Evolutionary conservation across 179 eudicot genomes (phyloP), one percentile per base, ranked within the genome.

Genomic region (Carnegiea gigantea): DNA sequence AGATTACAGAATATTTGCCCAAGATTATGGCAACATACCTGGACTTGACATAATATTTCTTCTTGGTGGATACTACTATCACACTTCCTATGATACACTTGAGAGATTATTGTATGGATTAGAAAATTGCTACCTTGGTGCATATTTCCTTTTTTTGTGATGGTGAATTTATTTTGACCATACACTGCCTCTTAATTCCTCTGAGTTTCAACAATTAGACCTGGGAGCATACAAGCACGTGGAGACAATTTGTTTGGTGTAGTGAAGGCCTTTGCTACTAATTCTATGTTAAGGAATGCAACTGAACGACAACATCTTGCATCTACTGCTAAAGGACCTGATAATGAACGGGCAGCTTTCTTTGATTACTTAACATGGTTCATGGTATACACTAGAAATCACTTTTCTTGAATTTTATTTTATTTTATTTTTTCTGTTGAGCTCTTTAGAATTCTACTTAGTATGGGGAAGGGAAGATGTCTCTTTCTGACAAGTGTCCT

Each of bases 151-250:
- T 77, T 80, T 82, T 26, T 83, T 83, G 60, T 65, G 86, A 71
- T 48, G 78, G 70, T 78, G 78, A 65, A 78, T 73, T n/a, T 79
- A 73, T 38, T 57, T 77, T 70, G 48, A 44, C 70, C 82, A 75
- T 65, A 59, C 80, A 43, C 79, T 86, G 81, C 62, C 72, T 77
- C 85, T 91, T 83, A 70, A 88, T 80, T 81, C 83, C 81, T 87
- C 80, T 79, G 67, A 80, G 77, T 83, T 77, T 78, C 83, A 86
- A 73, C 68, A 46, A 79, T 49, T 80, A 96, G 99, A 89, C 99
- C 98, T 30, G 99, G 99, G 89, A 96, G 98, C 88, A 89, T 96
- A 78, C 99, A 96, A 87, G 98, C 98, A 60, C 98, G 99, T 72
- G 99, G 99, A 80, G 98, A 96, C 36, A 96, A 96, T 89, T 85